Percentiles rank a stretch among this genome's conserved stretches.
These are phyloP conservation scores for Marsdenia floribunda DNA, from an alignment of 257 asterid species.

Conservation along the genomic window DNA sequence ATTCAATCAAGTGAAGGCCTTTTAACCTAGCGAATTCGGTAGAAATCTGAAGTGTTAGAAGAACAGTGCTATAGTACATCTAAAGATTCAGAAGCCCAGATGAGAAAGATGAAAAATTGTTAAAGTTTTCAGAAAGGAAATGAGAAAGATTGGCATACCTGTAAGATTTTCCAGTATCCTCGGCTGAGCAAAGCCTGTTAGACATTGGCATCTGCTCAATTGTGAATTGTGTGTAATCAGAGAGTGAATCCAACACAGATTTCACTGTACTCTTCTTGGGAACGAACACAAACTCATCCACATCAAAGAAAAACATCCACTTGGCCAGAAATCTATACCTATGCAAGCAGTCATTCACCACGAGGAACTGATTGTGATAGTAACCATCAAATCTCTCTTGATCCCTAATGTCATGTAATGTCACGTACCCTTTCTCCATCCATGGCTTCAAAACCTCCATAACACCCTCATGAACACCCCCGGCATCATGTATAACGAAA, in stretches of 20 bases:
- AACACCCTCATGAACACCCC: conserved; percentile 63
- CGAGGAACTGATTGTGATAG: conserved; percentile 71
- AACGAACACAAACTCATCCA: conserved; percentile 68
- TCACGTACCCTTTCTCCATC: conserved; percentile 73
- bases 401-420: conserved; percentile 62
- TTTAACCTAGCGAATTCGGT: background rate
- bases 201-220: conserved; percentile 85
- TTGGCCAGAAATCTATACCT: conserved; percentile 49
- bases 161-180: conserved; percentile 52
- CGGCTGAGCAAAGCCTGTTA: conserved; percentile 49
- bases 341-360: conserved; percentile 80
- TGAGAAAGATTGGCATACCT: conserved; percentile 30
- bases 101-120: background rate
- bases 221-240: conserved; percentile 62
- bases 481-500: conserved; percentile 85
- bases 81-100: background rate
- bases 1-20: conserved; percentile 12
- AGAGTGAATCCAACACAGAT: conserved; percentile 48
- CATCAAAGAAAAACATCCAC: conserved; percentile 85
- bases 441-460: conserved; percentile 67
- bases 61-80: background rate
- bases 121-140: background rate
- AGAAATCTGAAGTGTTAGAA: background rate
- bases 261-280: conserved; percentile 53
- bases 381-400: conserved; percentile 84